phyloP scores from a whole-genome alignment of 371 early-diverging fungal species.

The Mucor ambiguus region DNA sequence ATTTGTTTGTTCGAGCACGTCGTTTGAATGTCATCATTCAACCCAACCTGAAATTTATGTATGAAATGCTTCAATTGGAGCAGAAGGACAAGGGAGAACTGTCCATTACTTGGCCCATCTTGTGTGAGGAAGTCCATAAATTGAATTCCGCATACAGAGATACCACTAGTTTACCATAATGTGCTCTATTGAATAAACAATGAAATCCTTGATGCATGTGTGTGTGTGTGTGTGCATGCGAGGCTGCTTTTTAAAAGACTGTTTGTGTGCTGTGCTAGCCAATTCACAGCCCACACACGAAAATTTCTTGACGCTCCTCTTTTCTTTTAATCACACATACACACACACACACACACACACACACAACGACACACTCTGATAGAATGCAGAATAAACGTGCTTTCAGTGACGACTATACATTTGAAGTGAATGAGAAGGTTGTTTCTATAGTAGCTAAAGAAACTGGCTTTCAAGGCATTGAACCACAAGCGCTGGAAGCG shows the following conservation, averaged over 20 bases:
- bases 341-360: background rate
- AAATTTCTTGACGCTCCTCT: background rate
- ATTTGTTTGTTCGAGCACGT: slow-evolving; percentile 65
- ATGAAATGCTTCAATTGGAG: slow-evolving; percentile 66
- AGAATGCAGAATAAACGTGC: slow-evolving; percentile 22
- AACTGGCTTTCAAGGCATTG: slow-evolving; percentile 54
- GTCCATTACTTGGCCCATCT: slow-evolving; percentile 41
- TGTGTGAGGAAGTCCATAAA: slow-evolving; percentile 40
- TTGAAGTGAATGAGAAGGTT: slow-evolving; percentile 24
- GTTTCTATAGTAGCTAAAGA: slow-evolving; percentile 39
- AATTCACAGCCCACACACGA: background rate
- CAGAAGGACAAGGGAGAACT: slow-evolving; percentile 37
- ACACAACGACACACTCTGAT: background rate
- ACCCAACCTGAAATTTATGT: slow-evolving; percentile 72
- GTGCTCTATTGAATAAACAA: background rate
- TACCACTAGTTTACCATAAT: background rate
- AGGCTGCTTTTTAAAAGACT: background rate
- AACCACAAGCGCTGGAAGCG: slow-evolving; percentile 47
- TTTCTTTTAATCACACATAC: background rate
- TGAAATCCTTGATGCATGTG: background rate
- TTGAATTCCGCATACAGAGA: slow-evolving; percentile 31
- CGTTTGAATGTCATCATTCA: slow-evolving; percentile 71
- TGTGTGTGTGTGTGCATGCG: too few relatives aligned
- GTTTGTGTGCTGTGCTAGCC: background rate
- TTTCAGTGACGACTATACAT: slow-evolving; percentile 18